phyloP scores from a whole-genome alignment of 1,139 yeast species.

The Nadsonia commutata region DNA sequence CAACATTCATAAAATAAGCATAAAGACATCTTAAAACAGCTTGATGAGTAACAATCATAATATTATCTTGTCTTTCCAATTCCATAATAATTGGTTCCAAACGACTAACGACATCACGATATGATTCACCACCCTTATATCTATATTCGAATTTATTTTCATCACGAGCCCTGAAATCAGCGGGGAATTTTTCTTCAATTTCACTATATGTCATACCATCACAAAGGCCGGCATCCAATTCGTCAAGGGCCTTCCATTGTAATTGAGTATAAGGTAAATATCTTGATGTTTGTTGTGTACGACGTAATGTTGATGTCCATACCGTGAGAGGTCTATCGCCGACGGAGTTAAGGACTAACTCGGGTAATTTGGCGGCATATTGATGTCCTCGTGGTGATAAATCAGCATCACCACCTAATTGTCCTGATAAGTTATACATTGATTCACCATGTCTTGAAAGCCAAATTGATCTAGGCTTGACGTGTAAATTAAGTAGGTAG shows the following conservation, averaged over 20 bases:
- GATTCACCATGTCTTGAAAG: constrained; percentile 93
- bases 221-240: constrained; percentile 94
- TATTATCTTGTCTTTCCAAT: constrained; percentile 90
- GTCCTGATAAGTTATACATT: constrained; percentile 79
- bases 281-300: constrained; percentile 90
- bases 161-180: constrained; percentile 89
- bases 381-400: constrained; percentile 74
- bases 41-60: constrained; percentile 90
- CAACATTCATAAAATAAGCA: constrained; percentile 96
- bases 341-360: constrained; percentile 55
- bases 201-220: constrained; percentile 91
- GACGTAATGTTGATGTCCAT: constrained; percentile 86
- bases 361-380: constrained; percentile 75
- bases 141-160: constrained; percentile 92
- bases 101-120: constrained; percentile 86
- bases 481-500: constrained; percentile 89
- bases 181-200: constrained; percentile 71
- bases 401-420: constrained; percentile 91
- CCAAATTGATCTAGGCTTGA: constrained; percentile 85
- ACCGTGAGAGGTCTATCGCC: constrained; percentile 74
- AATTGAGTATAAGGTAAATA: constrained; percentile 68
- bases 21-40: constrained; percentile 93
- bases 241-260: constrained; percentile 95
- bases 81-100: constrained; percentile 97
- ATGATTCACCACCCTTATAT: constrained; percentile 94